These are phyloP conservation scores for Pelargonium australe DNA, from an alignment of 441 rosid species.

Conservation along the genomic window DNA sequence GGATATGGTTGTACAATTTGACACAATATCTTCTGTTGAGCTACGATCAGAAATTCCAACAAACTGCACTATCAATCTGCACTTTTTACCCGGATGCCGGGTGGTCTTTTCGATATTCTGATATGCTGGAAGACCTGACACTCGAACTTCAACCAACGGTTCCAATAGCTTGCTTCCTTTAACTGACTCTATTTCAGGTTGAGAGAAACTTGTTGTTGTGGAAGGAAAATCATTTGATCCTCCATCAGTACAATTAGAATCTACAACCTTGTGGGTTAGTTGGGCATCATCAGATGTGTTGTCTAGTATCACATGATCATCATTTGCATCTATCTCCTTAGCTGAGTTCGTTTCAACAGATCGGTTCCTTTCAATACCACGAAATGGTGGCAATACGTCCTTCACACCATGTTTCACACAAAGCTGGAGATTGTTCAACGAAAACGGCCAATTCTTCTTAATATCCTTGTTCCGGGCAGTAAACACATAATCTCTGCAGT, in stretches of 20 bases:
- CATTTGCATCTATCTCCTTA: conserved; percentile 18
- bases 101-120: conserved; percentile 32
- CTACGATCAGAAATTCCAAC: conserved; percentile 51
- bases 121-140: conserved; percentile 27
- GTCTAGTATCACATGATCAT: conserved; percentile 19
- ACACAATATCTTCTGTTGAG: conserved; percentile 64
- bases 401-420: conserved; percentile 79
- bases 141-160: conserved; percentile 32
- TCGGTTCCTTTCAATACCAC: conserved; percentile 41
- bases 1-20: conserved; percentile 44
- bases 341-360: conserved; percentile 9
- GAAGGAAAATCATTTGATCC: conserved; percentile 58
- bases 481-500: conserved; percentile 84
- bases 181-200: conserved; percentile 46
- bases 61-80: conserved; percentile 63
- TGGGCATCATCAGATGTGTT: conserved; percentile 26
- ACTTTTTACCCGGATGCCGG: conserved; percentile 53
- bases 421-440: conserved; percentile 61
- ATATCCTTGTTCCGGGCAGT: conserved; percentile 63
- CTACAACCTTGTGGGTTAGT: conserved; percentile 24
- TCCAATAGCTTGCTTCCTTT: conserved; percentile 31
- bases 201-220: conserved; percentile 41
- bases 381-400: conserved; percentile 84
- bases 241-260: conserved; percentile 27
- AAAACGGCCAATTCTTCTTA: conserved; percentile 92